phyloP scores from a whole-genome alignment of 352 stramenopile genomes.

The Globisporangium parvum region DNA sequence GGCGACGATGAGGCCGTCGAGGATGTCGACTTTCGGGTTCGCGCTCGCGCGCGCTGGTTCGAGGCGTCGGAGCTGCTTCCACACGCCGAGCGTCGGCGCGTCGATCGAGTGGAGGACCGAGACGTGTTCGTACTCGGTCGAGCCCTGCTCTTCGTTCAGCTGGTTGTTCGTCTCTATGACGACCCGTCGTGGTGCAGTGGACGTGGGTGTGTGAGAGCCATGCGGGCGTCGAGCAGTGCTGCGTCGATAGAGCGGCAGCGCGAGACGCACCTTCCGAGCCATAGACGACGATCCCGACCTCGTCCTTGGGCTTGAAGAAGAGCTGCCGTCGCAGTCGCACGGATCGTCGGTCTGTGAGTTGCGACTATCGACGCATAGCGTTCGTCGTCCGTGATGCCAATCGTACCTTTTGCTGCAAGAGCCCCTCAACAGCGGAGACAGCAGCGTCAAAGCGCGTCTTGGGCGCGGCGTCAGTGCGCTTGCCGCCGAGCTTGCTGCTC shows the following conservation, averaged over 20 bases:
- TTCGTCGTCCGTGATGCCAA: too few relatives aligned
- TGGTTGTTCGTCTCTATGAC: constrained; percentile 68
- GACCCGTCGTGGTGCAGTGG: neutral
- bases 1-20: constrained; percentile 79
- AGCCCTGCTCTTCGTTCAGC: constrained; percentile 63
- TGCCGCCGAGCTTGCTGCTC: constrained; percentile 6
- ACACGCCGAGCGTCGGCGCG: constrained; percentile 54
- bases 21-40: constrained; percentile 53
- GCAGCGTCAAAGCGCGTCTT: constrained; percentile 60
- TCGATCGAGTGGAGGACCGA: constrained; percentile 55
- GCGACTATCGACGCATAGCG: neutral
- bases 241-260: neutral
- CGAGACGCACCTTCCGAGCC: constrained; percentile 36
- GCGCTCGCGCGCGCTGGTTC: constrained; percentile 14
- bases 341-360: too few relatives aligned
- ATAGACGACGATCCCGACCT: constrained; percentile 73
- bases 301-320: constrained; percentile 77
- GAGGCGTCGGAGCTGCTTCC: constrained; percentile 40
- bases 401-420: constrained; percentile 66
- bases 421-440: constrained; percentile 42
- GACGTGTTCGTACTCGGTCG: constrained; percentile 56
- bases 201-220: neutral
- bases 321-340: constrained; percentile 21
- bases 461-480: constrained; percentile 11
- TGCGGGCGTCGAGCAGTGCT: too few relatives aligned